These are phyloP conservation scores for Plasmopara halstedii DNA, from an alignment of 352 stramenopile genomes.

Conservation along the genomic window DNA sequence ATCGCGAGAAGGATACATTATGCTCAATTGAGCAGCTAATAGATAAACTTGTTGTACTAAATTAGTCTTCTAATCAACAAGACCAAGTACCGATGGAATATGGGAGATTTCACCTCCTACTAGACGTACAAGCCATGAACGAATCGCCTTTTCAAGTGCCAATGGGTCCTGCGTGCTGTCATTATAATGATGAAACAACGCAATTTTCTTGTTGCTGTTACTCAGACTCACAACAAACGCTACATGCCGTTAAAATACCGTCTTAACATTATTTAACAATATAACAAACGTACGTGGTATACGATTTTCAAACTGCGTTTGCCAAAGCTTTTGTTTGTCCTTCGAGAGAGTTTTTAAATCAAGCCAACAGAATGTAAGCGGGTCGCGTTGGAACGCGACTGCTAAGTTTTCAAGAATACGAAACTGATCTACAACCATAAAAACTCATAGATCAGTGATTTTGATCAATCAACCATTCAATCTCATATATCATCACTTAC, in stretches of 20 bases:
- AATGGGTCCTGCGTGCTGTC: conserved; percentile 1
- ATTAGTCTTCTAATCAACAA: conserved; percentile 28
- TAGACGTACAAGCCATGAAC: conserved; percentile 57
- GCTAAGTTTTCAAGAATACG: conserved; percentile 53
- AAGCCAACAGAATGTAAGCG: conserved; percentile 73
- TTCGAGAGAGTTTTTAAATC: conserved; percentile 30
- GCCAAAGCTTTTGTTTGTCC: conserved; percentile 35
- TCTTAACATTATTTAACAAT: background rate
- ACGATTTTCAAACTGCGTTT: conserved; percentile 29
- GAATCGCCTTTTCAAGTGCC: conserved; percentile 30
- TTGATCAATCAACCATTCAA: background rate
- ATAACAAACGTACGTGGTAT: conserved; percentile 24
- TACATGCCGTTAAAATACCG: conserved; percentile 6
- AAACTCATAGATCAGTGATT: background rate
- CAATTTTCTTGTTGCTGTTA: conserved; percentile 60
- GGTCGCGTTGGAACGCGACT: conserved; percentile 59
- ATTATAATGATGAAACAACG: conserved; percentile 23
- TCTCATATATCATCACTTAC: conserved; percentile 13
- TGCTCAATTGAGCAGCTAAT: no score
- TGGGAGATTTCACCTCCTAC: conserved; percentile 53
- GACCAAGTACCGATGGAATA: conserved; percentile 17
- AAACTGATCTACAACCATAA: conserved; percentile 52
- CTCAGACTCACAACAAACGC: conserved; percentile 53
- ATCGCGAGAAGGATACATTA: no score
- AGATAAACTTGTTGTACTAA: no score